Evolutionary conservation across 768 basidiomycete species (phyloP), one percentile per base, ranked within the genome.

Genomic region (Termitomyces eurrhizus): DNA sequence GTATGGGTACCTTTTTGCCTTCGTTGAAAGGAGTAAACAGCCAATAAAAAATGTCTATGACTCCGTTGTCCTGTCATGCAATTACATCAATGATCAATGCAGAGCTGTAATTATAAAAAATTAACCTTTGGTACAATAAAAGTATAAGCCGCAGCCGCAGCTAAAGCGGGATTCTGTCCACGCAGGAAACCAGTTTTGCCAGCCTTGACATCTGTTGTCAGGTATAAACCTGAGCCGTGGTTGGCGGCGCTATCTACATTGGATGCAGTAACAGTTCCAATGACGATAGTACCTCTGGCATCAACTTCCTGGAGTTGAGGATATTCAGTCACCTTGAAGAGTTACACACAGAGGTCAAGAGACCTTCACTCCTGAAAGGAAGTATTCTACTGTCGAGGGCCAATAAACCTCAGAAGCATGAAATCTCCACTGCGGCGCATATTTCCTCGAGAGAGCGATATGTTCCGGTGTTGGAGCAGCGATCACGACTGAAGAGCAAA

Each of bases 31-130:
- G 65, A 32, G 61, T 58, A 49, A 64, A 66, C 14, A 64, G 26
- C 65, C 65, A 64, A 46, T 64, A 66, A 57, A 39, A 64, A 18
- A 66, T 49, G 39, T 66, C 63, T 7, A 66, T 59, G 26, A 66
- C 60, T 7, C 63, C 61, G 29, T 64, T 66, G 32, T 56, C 63
- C 65, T 66, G 45, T 44, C 12, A 21, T 36, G 7, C 13, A 6
- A 7, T 42, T 42, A 8, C 18, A 32, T 54, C 29, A 42, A 7
- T 42, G 11, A 18, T 16, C 24, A 9, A 3, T 37, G 13, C 36
- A 37, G 35, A 7, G 12, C 41, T 44, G 24, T 21, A 29, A 33
- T n/a, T 16, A 35, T 46, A 26, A 11, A 12, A 46, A 11, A 33
- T 33, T 37, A 18, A 64, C 65, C 61, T 66, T 66, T 35, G 65